Evolutionary conservation across 2,329 filamentous ascomycete genomes (phyloP).

Genomic region (Exophiala alcalophila): DNA sequence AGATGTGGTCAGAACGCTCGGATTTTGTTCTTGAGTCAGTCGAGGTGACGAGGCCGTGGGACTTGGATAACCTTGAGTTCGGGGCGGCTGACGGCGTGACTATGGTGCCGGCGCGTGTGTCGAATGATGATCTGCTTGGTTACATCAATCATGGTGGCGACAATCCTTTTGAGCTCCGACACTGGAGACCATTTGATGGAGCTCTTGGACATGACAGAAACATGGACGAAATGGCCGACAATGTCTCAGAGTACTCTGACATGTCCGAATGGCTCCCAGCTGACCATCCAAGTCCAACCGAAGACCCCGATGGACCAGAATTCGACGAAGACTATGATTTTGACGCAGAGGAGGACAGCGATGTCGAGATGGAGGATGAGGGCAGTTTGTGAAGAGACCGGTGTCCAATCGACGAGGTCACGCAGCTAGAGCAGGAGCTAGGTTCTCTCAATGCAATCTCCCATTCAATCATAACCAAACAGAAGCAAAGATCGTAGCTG

Average conservation of each 20-base stretch:
- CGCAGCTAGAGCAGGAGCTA: too few species aligned
- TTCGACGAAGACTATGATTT: slow-evolving; percentile 15
- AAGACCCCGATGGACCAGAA: slow-evolving; percentile 8
- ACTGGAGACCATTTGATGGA: slow-evolving; percentile 4
- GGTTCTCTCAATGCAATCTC: too few species aligned
- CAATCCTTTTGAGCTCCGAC: slow-evolving; percentile 7
- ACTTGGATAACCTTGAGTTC: not conserved
- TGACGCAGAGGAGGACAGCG: slow-evolving; percentile 13
- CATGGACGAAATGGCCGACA: slow-evolving; percentile 1
- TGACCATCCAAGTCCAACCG: slow-evolving; percentile 4
- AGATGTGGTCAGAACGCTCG: slow-evolving; percentile 1
- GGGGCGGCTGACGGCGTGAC: not conserved
- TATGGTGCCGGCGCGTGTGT: slow-evolving; percentile 8
- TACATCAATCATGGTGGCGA: slow-evolving; percentile 16
- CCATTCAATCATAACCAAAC: too few species aligned
- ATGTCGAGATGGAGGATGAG: slow-evolving; percentile 11
- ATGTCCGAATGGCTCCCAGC: slow-evolving; percentile 11
- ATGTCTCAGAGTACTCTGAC: slow-evolving; percentile 10
- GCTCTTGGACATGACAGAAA: not conserved
- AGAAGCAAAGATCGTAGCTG: too few species aligned
- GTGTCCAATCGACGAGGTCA: too few species aligned
- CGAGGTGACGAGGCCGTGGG: slow-evolving; percentile 7
- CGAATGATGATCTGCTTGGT: slow-evolving; percentile 4
- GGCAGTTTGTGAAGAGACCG: too few species aligned
- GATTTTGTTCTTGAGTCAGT: slow-evolving; percentile 9